Evolutionary conservation across 2,329 filamentous ascomycete species (phyloP).

Genomic region (Colletotrichum sp.): DNA sequence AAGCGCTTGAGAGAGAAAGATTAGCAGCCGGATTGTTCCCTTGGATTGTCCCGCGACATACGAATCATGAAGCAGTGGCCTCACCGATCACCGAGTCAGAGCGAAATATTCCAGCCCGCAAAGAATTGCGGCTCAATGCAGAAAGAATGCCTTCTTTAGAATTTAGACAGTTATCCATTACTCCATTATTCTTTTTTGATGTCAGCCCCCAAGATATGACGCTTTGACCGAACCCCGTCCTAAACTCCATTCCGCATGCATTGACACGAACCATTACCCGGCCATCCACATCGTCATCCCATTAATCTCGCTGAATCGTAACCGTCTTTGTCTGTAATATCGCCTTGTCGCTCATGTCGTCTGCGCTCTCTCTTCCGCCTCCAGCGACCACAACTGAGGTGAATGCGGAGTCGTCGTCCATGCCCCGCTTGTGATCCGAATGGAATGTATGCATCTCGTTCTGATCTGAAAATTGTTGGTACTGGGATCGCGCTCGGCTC

Average conservation of each 20-base stretch:
- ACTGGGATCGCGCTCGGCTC: neutral
- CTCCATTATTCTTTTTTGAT: neutral
- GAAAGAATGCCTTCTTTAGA: neutral
- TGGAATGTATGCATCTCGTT: constrained; percentile 8
- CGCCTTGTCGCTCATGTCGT: constrained; percentile 29
- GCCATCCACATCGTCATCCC: neutral
- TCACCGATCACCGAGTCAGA: neutral
- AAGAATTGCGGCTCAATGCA: neutral
- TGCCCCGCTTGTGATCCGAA: neutral
- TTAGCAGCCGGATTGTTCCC: neutral
- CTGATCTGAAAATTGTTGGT: constrained; percentile 3
- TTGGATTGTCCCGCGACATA: neutral
- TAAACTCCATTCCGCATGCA: neutral
- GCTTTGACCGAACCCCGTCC: neutral
- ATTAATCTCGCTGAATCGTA: constrained; percentile 16
- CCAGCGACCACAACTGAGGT: constrained; percentile 15
- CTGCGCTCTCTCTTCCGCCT: constrained; percentile 6
- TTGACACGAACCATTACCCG: neutral
- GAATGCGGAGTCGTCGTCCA: neutral
- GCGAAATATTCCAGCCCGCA: neutral
- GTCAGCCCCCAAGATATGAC: neutral
- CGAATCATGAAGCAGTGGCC: neutral
- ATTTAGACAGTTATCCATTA: neutral
- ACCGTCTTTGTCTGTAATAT: constrained; percentile 29
- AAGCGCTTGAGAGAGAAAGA: neutral